Evolutionary conservation across 2,329 filamentous ascomycete genomes (phyloP).

Genomic region (Cryphonectria parasitica): DNA sequence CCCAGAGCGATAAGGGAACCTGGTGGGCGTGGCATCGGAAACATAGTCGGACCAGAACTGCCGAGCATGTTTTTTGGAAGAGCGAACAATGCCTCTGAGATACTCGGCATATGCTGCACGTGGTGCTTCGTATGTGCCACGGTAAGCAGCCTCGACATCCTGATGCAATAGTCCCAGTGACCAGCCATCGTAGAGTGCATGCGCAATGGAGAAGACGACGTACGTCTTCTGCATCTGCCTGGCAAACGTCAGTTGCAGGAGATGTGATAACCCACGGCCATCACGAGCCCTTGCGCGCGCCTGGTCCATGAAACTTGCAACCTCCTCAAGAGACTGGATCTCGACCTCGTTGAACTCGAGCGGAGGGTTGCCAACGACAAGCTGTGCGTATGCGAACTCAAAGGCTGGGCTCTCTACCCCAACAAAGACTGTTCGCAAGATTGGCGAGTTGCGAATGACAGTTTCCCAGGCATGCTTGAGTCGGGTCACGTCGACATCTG

Average conservation of each 20-base stretch:
- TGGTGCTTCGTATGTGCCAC: slow-evolving; percentile 39
- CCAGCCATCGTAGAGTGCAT: slow-evolving; percentile 90
- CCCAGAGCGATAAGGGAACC: slow-evolving; percentile 16
- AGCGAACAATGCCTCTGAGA: slow-evolving; percentile 57
- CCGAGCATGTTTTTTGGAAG: slow-evolving; percentile 46
- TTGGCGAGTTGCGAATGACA: slow-evolving; percentile 65
- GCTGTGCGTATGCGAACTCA: slow-evolving; percentile 54
- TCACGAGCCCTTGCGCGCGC: slow-evolving; percentile 44
- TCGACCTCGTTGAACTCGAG: slow-evolving; percentile 32
- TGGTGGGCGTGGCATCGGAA: slow-evolving; percentile 49
- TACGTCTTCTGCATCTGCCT: slow-evolving; percentile 42
- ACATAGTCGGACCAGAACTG: slow-evolving; percentile 76
- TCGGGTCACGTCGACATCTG: slow-evolving; percentile 55
- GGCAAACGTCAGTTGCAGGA: slow-evolving; percentile 56
- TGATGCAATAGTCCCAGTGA: slow-evolving; percentile 75
- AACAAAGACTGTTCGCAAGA: slow-evolving; percentile 76
- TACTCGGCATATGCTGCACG: slow-evolving; percentile 56
- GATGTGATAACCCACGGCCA: slow-evolving; percentile 40
- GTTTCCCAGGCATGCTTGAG: slow-evolving; percentile 65
- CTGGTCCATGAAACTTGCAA: slow-evolving; percentile 41
- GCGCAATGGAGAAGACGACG: slow-evolving; percentile 73
- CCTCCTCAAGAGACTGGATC: slow-evolving; percentile 39
- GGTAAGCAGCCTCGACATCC: slow-evolving; percentile 70
- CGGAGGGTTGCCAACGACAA: slow-evolving; percentile 41
- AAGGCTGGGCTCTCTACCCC: slow-evolving; percentile 65